Evolutionary conservation across 2,329 filamentous ascomycete species (phyloP).

Genomic region (Leptographium lundbergii): DNA sequence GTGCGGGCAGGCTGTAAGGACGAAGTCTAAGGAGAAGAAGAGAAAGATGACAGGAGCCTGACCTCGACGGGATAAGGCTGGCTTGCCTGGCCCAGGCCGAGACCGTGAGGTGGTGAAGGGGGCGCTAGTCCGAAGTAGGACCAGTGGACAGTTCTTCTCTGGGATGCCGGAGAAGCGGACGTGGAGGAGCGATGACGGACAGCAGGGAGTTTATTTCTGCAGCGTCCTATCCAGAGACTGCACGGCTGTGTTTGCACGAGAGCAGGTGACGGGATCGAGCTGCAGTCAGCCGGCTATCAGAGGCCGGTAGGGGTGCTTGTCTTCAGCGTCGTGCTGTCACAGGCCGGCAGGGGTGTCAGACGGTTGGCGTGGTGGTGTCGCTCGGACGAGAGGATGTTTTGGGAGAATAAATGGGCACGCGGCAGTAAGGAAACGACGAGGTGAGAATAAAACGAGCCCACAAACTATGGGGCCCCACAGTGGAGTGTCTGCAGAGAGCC

Average conservation of each 20-base stretch:
- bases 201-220: background rate
- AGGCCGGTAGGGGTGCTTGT: background rate
- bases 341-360: too few species aligned
- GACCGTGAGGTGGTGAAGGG: background rate
- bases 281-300: background rate
- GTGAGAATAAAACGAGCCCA: background rate
- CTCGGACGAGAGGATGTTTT: conserved; percentile 3
- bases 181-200: background rate
- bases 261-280: background rate
- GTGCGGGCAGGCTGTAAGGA: background rate
- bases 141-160: background rate
- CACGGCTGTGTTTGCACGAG: background rate
- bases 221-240: background rate
- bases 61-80: background rate
- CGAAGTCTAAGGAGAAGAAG: background rate
- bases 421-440: conserved; percentile 1
- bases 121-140: background rate
- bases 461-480: background rate
- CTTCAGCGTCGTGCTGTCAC: background rate
- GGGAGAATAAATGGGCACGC: background rate
- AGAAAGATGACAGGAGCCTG: background rate
- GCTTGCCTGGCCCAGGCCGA: background rate
- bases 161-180: background rate
- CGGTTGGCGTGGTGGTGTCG: background rate
- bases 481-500: background rate